Evolutionary conservation across 2,329 filamentous ascomycete species (phyloP).

Genomic region (Fusarium armeniacum): DNA sequence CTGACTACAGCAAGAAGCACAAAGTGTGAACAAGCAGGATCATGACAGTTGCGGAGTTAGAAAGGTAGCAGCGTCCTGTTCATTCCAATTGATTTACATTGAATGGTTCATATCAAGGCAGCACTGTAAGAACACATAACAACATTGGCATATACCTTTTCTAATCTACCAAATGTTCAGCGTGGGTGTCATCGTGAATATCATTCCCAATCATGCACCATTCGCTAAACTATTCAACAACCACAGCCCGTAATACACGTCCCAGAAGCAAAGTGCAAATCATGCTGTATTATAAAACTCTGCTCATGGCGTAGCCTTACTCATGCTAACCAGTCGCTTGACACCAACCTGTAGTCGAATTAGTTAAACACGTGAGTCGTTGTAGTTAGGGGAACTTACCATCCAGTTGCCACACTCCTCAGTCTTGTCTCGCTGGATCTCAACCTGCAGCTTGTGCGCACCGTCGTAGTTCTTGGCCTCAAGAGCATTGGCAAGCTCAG

Average conservation of each 20-base stretch:
- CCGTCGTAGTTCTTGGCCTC: conserved; percentile 77
- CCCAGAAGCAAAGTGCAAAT: conserved; percentile 38
- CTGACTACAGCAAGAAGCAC: not conserved
- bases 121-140: conserved; percentile 6
- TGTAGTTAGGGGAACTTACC: conserved; percentile 65
- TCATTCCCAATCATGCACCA: conserved; percentile 43
- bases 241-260: conserved; percentile 20
- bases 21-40: not conserved
- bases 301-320: conserved; percentile 75
- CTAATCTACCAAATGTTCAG: conserved; percentile 48
- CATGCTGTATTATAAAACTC: conserved; percentile 22
- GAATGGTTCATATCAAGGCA: not conserved
- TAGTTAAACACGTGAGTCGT: conserved; percentile 53
- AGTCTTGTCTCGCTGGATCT: conserved; percentile 81
- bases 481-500: conserved; percentile 74
- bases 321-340: conserved; percentile 84
- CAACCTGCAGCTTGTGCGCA: conserved; percentile 77
- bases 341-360: conserved; percentile 73
- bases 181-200: conserved; percentile 47
- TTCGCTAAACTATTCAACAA: conserved; percentile 45
- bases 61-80: not conserved
- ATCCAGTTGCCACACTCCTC: conserved; percentile 90
- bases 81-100: not conserved
- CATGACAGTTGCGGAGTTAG: not conserved
- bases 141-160: conserved; percentile 47